Conservation (phyloP, 371 early-diverging fungal species). For the Mucor ambiguus region DNA sequence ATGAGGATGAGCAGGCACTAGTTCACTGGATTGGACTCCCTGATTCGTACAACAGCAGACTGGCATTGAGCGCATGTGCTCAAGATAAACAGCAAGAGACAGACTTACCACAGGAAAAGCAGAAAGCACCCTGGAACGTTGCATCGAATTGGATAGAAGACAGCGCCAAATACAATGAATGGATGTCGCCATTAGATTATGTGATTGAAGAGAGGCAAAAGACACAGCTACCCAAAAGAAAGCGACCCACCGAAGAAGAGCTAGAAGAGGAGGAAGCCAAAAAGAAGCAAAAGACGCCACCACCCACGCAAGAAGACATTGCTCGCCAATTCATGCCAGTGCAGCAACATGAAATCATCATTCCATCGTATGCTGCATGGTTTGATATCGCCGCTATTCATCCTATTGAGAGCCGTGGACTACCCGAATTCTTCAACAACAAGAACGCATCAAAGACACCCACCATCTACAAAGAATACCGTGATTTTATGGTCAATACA, state of each 20-base stretch:
- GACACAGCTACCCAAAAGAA: constrained; percentile 18
- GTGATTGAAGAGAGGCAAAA: constrained; percentile 20
- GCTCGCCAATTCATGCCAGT: constrained; percentile 67
- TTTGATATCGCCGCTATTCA: constrained; percentile 82
- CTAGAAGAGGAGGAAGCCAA: constrained; percentile 15
- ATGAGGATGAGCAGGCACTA: constrained; percentile 51
- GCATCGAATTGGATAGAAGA: constrained; percentile 71
- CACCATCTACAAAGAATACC: constrained; percentile 90
- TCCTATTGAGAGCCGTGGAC: constrained; percentile 85
- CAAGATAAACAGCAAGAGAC: constrained; percentile 11
- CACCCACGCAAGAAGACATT: constrained; percentile 54
- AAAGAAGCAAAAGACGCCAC: constrained; percentile 18
- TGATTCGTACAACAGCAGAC: constrained; percentile 75
- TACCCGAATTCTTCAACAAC: constrained; percentile 96
- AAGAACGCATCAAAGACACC: constrained; percentile 93
- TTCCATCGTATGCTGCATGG: constrained; percentile 96
- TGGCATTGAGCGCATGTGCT: constrained; percentile 22
- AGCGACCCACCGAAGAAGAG: constrained; percentile 22
- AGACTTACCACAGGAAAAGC: constrained; percentile 17
- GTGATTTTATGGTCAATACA: constrained; percentile 97
- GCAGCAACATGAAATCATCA: constrained; percentile 82
- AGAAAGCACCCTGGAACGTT: constrained; percentile 63
- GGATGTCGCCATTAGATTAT: constrained; percentile 77
- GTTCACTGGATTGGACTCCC: constrained; percentile 79
- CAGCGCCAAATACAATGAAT: constrained; percentile 71